Evolutionary conservation across 1,284 basidiomycete genomes (phyloP), one percentile per base, ranked within the genome.

Genomic region (Ustilago loliicola): DNA sequence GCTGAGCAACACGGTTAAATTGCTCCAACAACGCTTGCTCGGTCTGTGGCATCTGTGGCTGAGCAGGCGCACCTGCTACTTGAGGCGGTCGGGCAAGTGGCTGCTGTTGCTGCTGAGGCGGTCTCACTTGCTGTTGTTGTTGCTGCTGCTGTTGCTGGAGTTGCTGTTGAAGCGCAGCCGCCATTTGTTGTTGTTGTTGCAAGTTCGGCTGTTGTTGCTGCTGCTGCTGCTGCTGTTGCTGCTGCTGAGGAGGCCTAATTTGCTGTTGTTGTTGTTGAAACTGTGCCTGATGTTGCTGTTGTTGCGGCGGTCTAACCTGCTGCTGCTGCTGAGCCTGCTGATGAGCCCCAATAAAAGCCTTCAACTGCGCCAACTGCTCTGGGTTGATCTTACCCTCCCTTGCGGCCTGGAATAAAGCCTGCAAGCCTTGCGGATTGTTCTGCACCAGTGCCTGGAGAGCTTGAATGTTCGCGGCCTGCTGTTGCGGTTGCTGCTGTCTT

Each of bases 381-480:
- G 70, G 73, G 57, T 77, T 81, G 29, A 82, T 69, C 27, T 80
- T 80, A 3, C 82, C 80, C 57, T 83, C 81, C 21, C 77, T 74
- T 13, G 82, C 81, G 9, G 79, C 81, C 23, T 83, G 78, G 9
- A 81, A 77, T 50, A 81, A 61, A 9, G 80, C 80, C 34, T 73
- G 63, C 36, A 82, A 62, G 11, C 79, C 73, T 52, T 82, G 79
- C 32, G 81, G 82, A 29, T 79, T 83, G 72, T 81, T 82, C 48
- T 81, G 77, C 13, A 83, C 72, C 38, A 80, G 53, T 10, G 77
- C 72, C 51, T 81, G 77, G 17, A 82, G 52, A 2, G 75, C 77
- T 42, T 82, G 81, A 29, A 82, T 42, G 21, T 56, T 74, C 21
- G 58, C 62, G 1, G 68, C 68, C n/a, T 72, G 68, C 17, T 38